Conservation (phyloP, 1,284 basidiomycete species). For the Fomes fomentarius region DNA sequence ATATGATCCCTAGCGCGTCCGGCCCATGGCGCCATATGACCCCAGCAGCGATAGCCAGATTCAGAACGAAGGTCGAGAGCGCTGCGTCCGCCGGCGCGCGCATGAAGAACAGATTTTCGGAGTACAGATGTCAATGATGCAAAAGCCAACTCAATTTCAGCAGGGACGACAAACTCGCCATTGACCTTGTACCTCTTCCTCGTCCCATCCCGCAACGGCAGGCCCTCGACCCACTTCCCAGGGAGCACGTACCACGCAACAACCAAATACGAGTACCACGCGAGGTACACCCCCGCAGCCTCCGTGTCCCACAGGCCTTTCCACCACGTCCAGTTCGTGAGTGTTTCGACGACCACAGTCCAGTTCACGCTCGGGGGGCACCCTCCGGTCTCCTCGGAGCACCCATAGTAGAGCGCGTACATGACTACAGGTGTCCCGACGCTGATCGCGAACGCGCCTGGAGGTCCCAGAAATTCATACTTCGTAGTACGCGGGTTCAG, state of each 20-base stretch:
- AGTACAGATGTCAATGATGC: too few species aligned
- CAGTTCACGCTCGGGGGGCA: constrained; percentile 64
- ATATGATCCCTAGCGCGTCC: constrained; percentile 84
- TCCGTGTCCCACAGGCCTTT: constrained; percentile 79
- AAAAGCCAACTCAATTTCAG: neutral
- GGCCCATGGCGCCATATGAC: constrained; percentile 77
- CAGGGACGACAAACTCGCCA: constrained; percentile 52
- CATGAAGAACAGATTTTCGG: too few species aligned
- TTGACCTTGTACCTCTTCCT: constrained; percentile 93
- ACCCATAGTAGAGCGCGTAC: constrained; percentile 88
- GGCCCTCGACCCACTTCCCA: constrained; percentile 85
- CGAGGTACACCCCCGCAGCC: constrained; percentile 79
- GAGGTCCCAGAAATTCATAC: constrained; percentile 88
- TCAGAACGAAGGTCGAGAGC: constrained; percentile 84
- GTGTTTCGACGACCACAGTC: constrained; percentile 46
- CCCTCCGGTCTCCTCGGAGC: constrained; percentile 78
- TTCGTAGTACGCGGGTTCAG: constrained; percentile 71
- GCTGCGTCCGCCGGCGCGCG: constrained; percentile 51
- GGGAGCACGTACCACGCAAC: constrained; percentile 86
- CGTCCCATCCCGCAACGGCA: constrained; percentile 76
- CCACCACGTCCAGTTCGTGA: constrained; percentile 66
- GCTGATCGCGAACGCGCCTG: constrained; percentile 77
- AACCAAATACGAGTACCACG: constrained; percentile 90
- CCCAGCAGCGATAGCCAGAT: constrained; percentile 72
- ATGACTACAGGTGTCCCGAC: constrained; percentile 73